phyloP scores from a whole-genome alignment of 345 rosid species.

The Rhodamnia rubescens region DNA sequence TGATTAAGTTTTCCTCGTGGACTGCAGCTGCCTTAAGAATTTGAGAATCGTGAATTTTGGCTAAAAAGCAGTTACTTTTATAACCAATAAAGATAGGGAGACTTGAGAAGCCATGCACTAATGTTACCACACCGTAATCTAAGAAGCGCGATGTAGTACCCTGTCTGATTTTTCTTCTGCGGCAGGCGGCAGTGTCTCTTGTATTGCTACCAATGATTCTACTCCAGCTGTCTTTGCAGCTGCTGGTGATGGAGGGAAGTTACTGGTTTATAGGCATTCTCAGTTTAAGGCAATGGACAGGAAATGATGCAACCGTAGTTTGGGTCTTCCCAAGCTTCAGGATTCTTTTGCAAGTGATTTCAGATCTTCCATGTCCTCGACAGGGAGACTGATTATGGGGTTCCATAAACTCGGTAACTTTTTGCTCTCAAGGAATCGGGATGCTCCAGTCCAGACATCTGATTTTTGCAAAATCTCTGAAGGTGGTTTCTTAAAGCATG shows the following conservation, averaged over 20 bases:
- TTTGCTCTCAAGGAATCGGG: neutral
- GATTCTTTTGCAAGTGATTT: neutral
- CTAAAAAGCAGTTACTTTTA: neutral
- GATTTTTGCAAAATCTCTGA: neutral
- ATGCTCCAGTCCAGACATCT: neutral
- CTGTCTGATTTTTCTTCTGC: neutral
- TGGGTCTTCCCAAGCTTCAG: neutral
- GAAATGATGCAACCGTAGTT: neutral
- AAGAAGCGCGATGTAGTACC: neutral
- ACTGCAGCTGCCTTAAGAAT: neutral
- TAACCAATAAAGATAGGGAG: neutral
- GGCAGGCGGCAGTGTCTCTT: constrained; percentile 50
- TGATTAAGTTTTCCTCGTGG: neutral
- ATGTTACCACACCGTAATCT: neutral
- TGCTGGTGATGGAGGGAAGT: constrained; percentile 50
- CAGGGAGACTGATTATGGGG: neutral
- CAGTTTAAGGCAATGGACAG: neutral
- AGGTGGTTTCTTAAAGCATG: neutral
- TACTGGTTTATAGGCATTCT: constrained; percentile 40
- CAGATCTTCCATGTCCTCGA: neutral
- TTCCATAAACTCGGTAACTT: neutral
- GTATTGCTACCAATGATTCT: constrained; percentile 63
- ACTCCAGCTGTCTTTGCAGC: constrained; percentile 36
- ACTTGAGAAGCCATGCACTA: neutral
- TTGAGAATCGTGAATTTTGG: neutral